A percentile compares a stretch with the other conserved stretches of the same genome.
Evolutionary conservation across 2,329 filamentous ascomycete genomes (phyloP).

Genomic region (Monilinia fructigena): DNA sequence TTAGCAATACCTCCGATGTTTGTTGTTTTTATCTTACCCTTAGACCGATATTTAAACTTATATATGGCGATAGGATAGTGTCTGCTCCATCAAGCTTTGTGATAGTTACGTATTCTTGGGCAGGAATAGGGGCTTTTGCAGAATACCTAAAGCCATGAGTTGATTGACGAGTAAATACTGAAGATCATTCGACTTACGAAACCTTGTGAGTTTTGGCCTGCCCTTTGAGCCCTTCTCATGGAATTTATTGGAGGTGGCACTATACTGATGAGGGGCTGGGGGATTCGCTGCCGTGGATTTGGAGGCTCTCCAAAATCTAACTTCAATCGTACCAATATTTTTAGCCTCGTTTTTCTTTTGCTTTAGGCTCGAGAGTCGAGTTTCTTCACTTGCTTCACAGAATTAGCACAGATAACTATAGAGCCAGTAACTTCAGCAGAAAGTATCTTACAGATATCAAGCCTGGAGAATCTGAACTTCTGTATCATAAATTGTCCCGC

Average conservation of each 20-base stretch:
- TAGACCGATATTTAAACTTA: constrained; percentile 18
- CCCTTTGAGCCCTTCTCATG: constrained; percentile 21
- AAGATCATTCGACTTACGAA: constrained; percentile 11
- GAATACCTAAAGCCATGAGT: neutral
- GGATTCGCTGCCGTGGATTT: neutral
- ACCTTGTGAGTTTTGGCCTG: constrained; percentile 15
- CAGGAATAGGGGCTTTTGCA: neutral
- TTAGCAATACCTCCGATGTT: neutral
- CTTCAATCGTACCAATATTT: constrained; percentile 12
- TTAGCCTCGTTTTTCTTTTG: constrained; percentile 5
- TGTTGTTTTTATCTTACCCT: neutral
- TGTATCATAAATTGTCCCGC: neutral
- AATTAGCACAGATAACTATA: neutral
- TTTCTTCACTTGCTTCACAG: neutral
- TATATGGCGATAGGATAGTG: constrained; percentile 18
- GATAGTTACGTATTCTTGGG: accelerated
- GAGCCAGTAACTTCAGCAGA: neutral
- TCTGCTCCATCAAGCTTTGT: neutral
- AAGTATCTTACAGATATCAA: constrained; percentile 7
- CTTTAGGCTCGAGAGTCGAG: neutral
- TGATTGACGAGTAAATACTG: neutral
- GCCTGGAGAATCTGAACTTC: constrained; percentile 6
- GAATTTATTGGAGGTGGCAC: neutral
- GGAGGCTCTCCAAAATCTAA: neutral
- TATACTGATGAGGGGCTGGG: too few species aligned